A percentile compares a stretch with the other conserved stretches of the same genome.
Conservation (phyloP, 2,329 filamentous ascomycete species). For the Ploettnerulaceae sp. region DNA sequence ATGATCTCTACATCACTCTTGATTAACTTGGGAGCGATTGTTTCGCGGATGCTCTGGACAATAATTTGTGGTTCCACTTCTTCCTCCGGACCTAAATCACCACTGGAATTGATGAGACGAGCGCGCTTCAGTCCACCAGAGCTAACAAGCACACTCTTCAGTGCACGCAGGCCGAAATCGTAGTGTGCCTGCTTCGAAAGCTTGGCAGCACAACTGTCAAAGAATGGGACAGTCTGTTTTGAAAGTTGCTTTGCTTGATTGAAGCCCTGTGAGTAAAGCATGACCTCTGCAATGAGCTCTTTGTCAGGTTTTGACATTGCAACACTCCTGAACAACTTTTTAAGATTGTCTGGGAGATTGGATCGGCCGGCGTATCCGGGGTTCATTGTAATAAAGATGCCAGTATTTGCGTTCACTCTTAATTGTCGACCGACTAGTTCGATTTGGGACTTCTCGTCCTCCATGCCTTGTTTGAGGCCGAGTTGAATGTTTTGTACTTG, state of each 20-base stretch:
- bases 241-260: constrained; percentile 91
- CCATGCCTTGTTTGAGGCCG: constrained; percentile 77
- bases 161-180: constrained; percentile 92
- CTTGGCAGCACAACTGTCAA: constrained; percentile 76
- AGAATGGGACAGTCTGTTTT: constrained; percentile 96
- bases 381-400: constrained; percentile 99
- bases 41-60: constrained; percentile 96
- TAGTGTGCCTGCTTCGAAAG: constrained; percentile 98
- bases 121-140: constrained; percentile 93
- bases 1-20: constrained; percentile 87
- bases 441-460: constrained; percentile 82
- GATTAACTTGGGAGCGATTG: constrained; percentile 95
- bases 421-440: constrained; percentile 91
- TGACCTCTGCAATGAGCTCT: constrained; percentile 98
- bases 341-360: constrained; percentile 96
- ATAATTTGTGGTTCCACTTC: constrained; percentile 94
- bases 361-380: constrained; percentile 97
- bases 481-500: constrained; percentile 99
- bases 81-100: constrained; percentile 59
- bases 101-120: constrained; percentile 57
- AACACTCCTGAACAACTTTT: constrained; percentile 98
- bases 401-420: constrained; percentile 85
- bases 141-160: constrained; percentile 98
- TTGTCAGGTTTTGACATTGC: constrained; percentile 99
- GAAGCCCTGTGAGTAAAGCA: constrained; percentile 99